Base-by-base conservation (phyloP, 2,329 filamentous ascomycete species). In the Mariannaea elegans region DNA sequence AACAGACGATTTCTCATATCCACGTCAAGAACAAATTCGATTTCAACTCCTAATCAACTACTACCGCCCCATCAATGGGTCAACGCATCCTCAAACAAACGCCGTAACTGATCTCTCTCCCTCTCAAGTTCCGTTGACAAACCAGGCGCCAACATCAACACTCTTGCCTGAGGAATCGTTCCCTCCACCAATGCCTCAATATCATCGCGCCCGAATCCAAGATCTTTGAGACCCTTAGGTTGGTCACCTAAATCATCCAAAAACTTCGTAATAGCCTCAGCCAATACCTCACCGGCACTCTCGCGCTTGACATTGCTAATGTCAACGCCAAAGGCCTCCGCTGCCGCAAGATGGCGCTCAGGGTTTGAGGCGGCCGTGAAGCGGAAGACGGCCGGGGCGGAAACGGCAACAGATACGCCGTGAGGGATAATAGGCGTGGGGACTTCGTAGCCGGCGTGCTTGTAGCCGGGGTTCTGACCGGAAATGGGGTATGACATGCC, bases 401-500 rank as follows among this genome's bases (percentile, higher is more conserved):
- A 94, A 7, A 98, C 94, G 3, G 94, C 95, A 1, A 99, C 95
- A 1, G 91, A 94, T 21, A 99, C 95, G 52, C 95, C 95, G 75
- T 99, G 95, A 0, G 95, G 95, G 72, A 99, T 98, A 70, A 99
- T 90, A 9, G 91, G 87, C 27, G 84, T 75, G 23, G 86, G 78
- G 7, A 97, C 88, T 2, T 89, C 81, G 76, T 99, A 99, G n/a
- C 95, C 95, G 0, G 84, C 77, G 74, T 99, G 95, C 70, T 88
- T 89, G 79, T 98, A 98, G 5, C 90, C 77, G 16, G 92, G 92
- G 75, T 99, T 99, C 75, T 97, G 94, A 27, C 93, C 92, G 1
- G 93, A 97, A 72, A 99, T 97, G 16, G 95, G 95, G 73, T 99
- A 99, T 21, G 92, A 96, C 94, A 99, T 98, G 74, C 94, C 86